Base-by-base conservation (phyloP, 768 basidiomycete genomes). In the Xanthoconium purpureum region DNA sequence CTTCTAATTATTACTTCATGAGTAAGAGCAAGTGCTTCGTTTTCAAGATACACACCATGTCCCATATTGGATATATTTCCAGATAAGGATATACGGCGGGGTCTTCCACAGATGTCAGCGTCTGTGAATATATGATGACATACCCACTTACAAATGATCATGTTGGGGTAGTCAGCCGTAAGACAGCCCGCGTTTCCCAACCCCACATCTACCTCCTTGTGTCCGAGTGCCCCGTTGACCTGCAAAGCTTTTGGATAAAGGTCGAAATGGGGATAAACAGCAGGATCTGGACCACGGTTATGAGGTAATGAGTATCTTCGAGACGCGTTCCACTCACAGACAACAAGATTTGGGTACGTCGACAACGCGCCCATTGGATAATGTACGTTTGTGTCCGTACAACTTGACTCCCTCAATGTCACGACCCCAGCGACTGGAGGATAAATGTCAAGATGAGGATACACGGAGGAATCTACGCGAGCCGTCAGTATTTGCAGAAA, bases 181-280 rank as follows among this genome's bases (percentile, higher is more conserved):
- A 59, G 57, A 32, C 50, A 29, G 20, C 57, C 48, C 13, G 49
- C 29, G 38, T 57, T 50, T 30, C n/a, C 28, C 49, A 59, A 49
- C 37, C 20, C 51, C n/a, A 54, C 51, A 14, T 29, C 46, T 5
- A 59, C 15, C 29, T 29, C 78, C 85, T 63, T 86, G 83, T 42
- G 82, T 80, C 24, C 84, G 67, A 57, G 81, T 76, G 50, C 82
- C 71, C 80, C 77, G 6, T 74, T 69, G 33, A 71, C 68, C 5
- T 63, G 65, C 32, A 64, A 47, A 8, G 55, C 58, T 10, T 60
- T 39, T 35, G 77, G 78, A 63, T 78, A 79, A 11, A 78, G 55
- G 20, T 73, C 68, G 32, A 80, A 67, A 57, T 74, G 57, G 7
- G 80, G 78, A 58, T 80, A 80, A 32, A 67, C 63, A 5, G 69